Evolutionary conservation across 257 asterid genomes (phyloP).

Genomic region (Schizonepeta tenuifolia): DNA sequence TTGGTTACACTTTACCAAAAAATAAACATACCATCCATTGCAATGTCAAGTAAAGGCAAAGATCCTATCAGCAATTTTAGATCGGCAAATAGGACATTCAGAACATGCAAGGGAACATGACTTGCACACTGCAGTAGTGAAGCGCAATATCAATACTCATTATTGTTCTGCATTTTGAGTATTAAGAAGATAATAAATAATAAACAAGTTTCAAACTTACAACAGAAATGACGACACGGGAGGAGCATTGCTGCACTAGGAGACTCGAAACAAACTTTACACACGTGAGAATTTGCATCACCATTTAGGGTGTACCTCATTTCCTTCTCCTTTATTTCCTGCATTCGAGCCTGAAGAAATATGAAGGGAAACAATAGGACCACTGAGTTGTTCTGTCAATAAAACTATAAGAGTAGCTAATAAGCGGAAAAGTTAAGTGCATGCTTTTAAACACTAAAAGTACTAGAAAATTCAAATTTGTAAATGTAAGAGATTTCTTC

Average conservation of each 20-base stretch:
- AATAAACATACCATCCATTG: slow-evolving; percentile 1
- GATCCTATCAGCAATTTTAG: slow-evolving; percentile 78
- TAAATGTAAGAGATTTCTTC: not conserved
- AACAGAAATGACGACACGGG: slow-evolving; percentile 96
- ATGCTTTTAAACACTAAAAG: too few relatives aligned
- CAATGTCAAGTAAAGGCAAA: slow-evolving; percentile 66
- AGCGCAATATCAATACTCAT: slow-evolving; percentile 27
- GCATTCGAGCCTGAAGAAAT: slow-evolving; percentile 77
- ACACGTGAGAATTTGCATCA: slow-evolving; percentile 79
- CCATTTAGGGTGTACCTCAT: slow-evolving; percentile 63
- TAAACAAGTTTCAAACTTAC: slow-evolving; percentile 52
- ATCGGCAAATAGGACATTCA: slow-evolving; percentile 84
- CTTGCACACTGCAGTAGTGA: slow-evolving; percentile 73
- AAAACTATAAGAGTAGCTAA: not conserved
- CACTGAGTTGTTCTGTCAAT: not conserved
- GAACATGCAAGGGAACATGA: slow-evolving; percentile 95
- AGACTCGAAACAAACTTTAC: slow-evolving; percentile 94
- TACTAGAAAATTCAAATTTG: not conserved
- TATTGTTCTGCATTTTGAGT: not conserved
- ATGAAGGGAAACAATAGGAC: slow-evolving; percentile 15
- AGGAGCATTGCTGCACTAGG: slow-evolving; percentile 89
- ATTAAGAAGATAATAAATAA: slow-evolving; percentile 15
- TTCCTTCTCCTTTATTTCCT: slow-evolving; percentile 91
- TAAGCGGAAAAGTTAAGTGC: not conserved
- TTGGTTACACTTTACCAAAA: not conserved